phyloP scores from a whole-genome alignment of 768 basidiomycete species.

The Hericium coralloides region DNA sequence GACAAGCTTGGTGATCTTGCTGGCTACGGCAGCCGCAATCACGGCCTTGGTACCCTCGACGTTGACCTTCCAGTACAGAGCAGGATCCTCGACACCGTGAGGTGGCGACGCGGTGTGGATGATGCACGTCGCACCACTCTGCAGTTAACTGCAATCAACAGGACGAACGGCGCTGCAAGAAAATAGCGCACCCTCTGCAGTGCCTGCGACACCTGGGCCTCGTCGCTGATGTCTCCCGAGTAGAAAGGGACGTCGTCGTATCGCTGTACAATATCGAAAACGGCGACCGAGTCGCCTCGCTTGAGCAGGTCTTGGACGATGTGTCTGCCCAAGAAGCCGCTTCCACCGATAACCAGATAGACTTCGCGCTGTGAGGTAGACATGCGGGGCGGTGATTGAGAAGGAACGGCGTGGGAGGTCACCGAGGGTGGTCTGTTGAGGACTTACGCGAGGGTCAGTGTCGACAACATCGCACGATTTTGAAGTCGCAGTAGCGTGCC shows the following conservation, averaged over 20 bases:
- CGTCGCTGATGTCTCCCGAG: conserved; percentile 80
- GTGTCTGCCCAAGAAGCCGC: conserved; percentile 85
- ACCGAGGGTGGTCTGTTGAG: no score
- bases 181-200: conserved; percentile 52
- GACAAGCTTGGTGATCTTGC: conserved; percentile 76
- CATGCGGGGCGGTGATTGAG: neutral
- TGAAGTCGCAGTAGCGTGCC: no score
- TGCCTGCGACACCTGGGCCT: conserved; percentile 62
- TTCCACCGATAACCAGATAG: conserved; percentile 91
- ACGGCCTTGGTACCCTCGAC: conserved; percentile 84
- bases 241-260: conserved; percentile 84
- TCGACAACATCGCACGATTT: no score
- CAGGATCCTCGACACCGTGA: conserved; percentile 55
- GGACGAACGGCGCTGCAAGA: neutral
- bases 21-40: conserved; percentile 69
- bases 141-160: neutral
- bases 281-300: conserved; percentile 72
- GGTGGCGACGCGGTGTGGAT: conserved; percentile 92
- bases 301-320: conserved; percentile 81
- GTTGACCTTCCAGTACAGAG: conserved; percentile 87
- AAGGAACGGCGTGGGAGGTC: no score
- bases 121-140: conserved; percentile 83
- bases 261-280: conserved; percentile 89
- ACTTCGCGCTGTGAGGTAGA: conserved; percentile 34
- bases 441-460: no score